These are phyloP conservation scores for Tolypocladium amazonense DNA, from an alignment of 2,329 filamentous ascomycete genomes.

Conservation along the genomic window DNA sequence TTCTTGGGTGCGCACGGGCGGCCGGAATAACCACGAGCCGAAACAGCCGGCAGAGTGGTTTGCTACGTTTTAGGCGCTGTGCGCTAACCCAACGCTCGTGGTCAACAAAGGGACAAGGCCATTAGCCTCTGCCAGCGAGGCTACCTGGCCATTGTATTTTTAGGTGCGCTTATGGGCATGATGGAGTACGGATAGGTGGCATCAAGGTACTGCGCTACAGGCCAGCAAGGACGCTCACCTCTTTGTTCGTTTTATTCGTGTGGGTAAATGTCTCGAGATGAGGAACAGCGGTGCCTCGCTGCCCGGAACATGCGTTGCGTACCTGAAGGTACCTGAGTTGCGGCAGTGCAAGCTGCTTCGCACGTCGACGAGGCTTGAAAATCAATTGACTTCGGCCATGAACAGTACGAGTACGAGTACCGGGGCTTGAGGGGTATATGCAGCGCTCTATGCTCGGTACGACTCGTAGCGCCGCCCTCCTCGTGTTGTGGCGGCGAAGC, in stretches of 20 bases:
- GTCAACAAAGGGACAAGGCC: too few relatives aligned
- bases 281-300: neutral
- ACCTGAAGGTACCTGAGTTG: neutral
- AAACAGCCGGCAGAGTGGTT: neutral
- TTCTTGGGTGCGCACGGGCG: neutral
- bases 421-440: neutral
- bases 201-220: neutral
- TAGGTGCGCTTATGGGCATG: neutral
- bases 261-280: neutral
- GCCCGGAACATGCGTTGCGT: neutral
- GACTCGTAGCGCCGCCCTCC: neutral
- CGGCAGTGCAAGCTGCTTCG: neutral
- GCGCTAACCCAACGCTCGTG: too few relatives aligned
- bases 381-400: neutral
- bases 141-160: neutral
- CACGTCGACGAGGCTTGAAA: neutral
- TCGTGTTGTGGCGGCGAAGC: neutral
- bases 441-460: neutral
- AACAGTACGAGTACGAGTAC: neutral
- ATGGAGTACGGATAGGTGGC: neutral
- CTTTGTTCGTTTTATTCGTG: neutral
- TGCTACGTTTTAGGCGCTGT: too few relatives aligned
- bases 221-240: neutral
- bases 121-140: too few relatives aligned
- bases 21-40: constrained; percentile 1